phyloP scores from a whole-genome alignment of 164 flowering plant genomes.

The Vitis vinifera region DNA sequence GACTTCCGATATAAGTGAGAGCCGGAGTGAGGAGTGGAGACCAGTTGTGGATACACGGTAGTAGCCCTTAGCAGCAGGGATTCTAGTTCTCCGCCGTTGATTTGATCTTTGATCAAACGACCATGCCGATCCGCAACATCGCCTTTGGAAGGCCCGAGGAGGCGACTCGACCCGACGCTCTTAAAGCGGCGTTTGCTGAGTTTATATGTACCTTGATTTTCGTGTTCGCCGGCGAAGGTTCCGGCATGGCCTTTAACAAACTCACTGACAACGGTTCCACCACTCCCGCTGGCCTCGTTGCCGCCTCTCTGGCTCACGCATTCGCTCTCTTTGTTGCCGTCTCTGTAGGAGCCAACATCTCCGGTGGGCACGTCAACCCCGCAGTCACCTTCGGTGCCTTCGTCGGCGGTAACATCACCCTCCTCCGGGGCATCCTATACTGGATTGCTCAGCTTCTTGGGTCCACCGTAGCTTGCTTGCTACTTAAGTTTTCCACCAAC shows the following conservation, averaged over 20 bases:
- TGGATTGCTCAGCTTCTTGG: slow-evolving; percentile 66
- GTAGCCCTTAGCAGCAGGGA: too few species aligned
- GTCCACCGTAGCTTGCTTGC: slow-evolving; percentile 47
- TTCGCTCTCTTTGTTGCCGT: slow-evolving; percentile 56
- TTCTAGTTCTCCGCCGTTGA: not conserved
- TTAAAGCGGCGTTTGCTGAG: slow-evolving; percentile 69
- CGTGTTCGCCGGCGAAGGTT: slow-evolving; percentile 79
- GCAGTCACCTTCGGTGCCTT: slow-evolving; percentile 63
- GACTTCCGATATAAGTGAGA: slow-evolving; percentile 16
- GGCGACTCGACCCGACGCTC: slow-evolving; percentile 51
- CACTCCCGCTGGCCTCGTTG: slow-evolving; percentile 55
- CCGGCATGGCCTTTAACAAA: slow-evolving; percentile 71
- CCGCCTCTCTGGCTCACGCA: slow-evolving; percentile 62
- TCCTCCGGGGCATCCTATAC: slow-evolving; percentile 52
- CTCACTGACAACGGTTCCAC: slow-evolving; percentile 32
- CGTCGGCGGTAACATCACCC: slow-evolving; percentile 59
- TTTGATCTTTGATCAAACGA: not conserved
- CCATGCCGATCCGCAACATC: slow-evolving; percentile 55
- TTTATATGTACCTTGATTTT: slow-evolving; percentile 67
- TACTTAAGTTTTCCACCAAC: slow-evolving; percentile 43
- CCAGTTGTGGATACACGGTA: not conserved
- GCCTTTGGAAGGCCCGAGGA: slow-evolving; percentile 54
- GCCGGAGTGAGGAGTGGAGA: slow-evolving; percentile 4
- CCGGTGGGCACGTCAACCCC: slow-evolving; percentile 69
- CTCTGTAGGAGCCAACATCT: slow-evolving; percentile 49